Base-by-base conservation (phyloP, 1,284 basidiomycete genomes). In the Clitocybe nebularis region DNA sequence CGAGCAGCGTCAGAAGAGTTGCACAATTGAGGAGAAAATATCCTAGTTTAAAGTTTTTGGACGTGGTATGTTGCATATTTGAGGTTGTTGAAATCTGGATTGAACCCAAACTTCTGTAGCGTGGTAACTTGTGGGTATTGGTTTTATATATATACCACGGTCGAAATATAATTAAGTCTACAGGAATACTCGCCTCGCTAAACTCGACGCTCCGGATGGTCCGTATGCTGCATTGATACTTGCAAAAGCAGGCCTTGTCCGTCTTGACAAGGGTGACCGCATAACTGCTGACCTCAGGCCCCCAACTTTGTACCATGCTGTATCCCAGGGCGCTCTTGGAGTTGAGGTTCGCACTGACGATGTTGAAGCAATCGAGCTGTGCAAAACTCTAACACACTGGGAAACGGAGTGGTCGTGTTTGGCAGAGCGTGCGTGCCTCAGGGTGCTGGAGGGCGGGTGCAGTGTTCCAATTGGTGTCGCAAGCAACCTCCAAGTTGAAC, bases 381-480 rank as follows among this genome's bases (percentile, higher is more conserved):
- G 91, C 56, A 68, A 74, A 30, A 68, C 69, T 14, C 62, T 93
- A 34, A 88, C 79, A 2, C 87, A 94, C 61, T 79, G 80, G 69
- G 72, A 73, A 56, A 92, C 90, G 0, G 75, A 84, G 45, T 89
- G 83, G 81, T 67, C 60, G 41, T 89, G 86, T 55, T 69, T 74
- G 14, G 90, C 91, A 5, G 96, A 99, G 65, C 80, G 95, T 8
- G 88, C 87, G 1, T 84, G 90, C 61, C 71, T 99, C 49, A 75
- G 85, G 25, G 84, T 89, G 25, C 73, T 99, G 40, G 95, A 99
- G 63, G 96, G 96, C 8, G 96, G 94, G 20, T 99, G 96, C 64
- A 94, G 89, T 46, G 93, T 99, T 1, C 96, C 95, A 0, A 93
- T 98, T n/a, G 94, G 95, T 11, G 85, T 92, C 22, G 72, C 77